phyloP scores from a whole-genome alignment of 2,329 filamentous ascomycete species.

The Pestalotiopsis fici region DNA sequence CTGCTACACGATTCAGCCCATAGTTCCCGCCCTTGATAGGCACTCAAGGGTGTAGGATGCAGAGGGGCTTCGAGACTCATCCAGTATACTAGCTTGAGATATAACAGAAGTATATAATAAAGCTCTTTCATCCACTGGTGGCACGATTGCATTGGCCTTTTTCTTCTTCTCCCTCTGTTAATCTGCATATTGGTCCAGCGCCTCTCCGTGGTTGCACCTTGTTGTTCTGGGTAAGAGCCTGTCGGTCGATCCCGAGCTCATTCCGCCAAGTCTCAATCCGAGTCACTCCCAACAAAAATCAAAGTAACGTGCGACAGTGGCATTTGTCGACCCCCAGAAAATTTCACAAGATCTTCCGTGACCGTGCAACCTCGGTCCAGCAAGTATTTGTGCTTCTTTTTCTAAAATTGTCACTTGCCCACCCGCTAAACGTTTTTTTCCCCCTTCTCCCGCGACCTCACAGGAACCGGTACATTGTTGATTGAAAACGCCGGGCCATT shows the following conservation, averaged over 20 bases:
- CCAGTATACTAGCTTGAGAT: background rate
- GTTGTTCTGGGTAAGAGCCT: background rate
- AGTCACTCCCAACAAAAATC: conserved; percentile 1
- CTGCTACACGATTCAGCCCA: background rate
- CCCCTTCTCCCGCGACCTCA: background rate
- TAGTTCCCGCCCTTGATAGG: background rate
- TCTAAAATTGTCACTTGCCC: background rate
- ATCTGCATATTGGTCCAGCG: background rate
- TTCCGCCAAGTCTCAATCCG: conserved; percentile 3
- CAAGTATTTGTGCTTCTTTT: background rate
- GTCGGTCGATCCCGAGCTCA: conserved; percentile 3
- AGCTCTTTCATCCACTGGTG: background rate
- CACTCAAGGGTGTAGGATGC: background rate
- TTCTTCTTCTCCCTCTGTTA: background rate
- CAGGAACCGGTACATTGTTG: background rate
- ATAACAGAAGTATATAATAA: background rate
- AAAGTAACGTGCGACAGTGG: background rate
- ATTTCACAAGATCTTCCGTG: background rate
- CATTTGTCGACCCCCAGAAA: conserved; percentile 1
- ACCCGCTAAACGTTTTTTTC: background rate
- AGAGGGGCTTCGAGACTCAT: background rate
- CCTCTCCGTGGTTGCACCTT: background rate
- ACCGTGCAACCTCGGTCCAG: background rate
- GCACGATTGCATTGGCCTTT: background rate
- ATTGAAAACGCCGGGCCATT: background rate